Evolutionary conservation across 2,329 filamentous ascomycete species (phyloP), one percentile per base, ranked within the genome.

Genomic region (Epichloe hybrida): DNA sequence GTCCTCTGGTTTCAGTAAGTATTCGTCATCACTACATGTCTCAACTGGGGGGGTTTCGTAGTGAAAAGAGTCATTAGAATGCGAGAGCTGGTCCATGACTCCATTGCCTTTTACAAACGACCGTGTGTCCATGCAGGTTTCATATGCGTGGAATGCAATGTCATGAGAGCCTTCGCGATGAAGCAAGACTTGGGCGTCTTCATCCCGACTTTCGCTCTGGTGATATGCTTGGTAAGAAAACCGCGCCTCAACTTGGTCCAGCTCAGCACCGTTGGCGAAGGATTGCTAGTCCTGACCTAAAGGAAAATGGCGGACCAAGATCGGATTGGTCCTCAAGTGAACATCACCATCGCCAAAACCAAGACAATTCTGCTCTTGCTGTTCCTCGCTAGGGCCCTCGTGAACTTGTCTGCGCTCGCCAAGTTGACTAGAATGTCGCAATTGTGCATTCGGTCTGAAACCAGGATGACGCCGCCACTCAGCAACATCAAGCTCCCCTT

Each of bases 1-100:
- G 64, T 98, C 93, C 79, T 98, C 93, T 97, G 75, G 68, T 69
- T 84, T 77, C 77, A 80, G 86, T 95, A 89, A 95, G 88, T 83
- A 84, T 73, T 86, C 79, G 71, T 77, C 77, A 67, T 76, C 81
- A 83, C 83, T 90, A 53, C 81, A 83, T 59, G 79, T 81, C 66
- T 86, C 81, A 74, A 85, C 68, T 67, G 80, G 85, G 47, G 9
- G 9, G 5, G 8, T 21, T 17, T 27, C 69, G 75, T 74, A 53
- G 75, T 64, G 62, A 86, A 74, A 65, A 74, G 65, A 68, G 34
- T 36, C 27, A 13, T n/a, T 46, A 12, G 49, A 42, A 9, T 51
- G 37, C 11, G 15, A 27, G 15, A 34, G 35, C 13, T 48, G 38
- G 12, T 43, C 36, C 27, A 44, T 7, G 17, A 46, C 20, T 34